Evolutionary conservation across 106 monocot genomes (phyloP), one percentile per base, ranked within the genome.

Genomic region (Platanthera zijinensis): DNA sequence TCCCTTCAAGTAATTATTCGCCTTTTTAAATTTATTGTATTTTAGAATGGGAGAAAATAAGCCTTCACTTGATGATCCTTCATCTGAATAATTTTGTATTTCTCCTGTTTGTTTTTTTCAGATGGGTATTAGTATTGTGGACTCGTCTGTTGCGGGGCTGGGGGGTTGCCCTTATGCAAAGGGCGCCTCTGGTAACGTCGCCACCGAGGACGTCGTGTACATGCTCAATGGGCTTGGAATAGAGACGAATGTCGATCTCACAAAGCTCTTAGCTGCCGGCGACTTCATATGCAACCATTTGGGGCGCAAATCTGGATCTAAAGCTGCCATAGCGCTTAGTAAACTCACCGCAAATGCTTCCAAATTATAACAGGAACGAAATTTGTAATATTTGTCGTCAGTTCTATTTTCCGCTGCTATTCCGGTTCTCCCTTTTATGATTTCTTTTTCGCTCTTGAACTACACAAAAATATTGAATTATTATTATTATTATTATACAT

Each of bases 1-100:
- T 84, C 88, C 14, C 85, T 91, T 47, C 91, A 91, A 78, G 91
- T 90, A 82, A 87, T 82, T 7, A 1, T 18, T n/a, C 18, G 18
- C 72, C 48, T 70, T 3, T 32, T 39, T 39, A 39, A 39, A 39
- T 39, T 39, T 39, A 39, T 39, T 39, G 3, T 2, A 53, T 10
- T 13, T 53, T 53, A 53, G 52, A 53, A 53, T 4, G 52, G 13
- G 52, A 53, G 13, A 53, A 13, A 8, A 53, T 53, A 4, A 53
- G 11, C 52, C 52, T 62, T 17, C 8, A 67, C 61, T 17, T 17
- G n/a, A 13, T 17, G 48, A 47, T 48, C 70, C 4, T 70, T 48
- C 48, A 71, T 48, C 45, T 13, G 11, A 48, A 71, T 71, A 18
- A 18, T 19, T 19, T 61, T 19, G 8, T 61, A 39, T 39, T 0